A percentile compares a stretch with the other conserved stretches of the same genome.
Evolutionary conservation across 768 basidiomycete species (phyloP).

Genomic region (Amanita molliuscula): DNA sequence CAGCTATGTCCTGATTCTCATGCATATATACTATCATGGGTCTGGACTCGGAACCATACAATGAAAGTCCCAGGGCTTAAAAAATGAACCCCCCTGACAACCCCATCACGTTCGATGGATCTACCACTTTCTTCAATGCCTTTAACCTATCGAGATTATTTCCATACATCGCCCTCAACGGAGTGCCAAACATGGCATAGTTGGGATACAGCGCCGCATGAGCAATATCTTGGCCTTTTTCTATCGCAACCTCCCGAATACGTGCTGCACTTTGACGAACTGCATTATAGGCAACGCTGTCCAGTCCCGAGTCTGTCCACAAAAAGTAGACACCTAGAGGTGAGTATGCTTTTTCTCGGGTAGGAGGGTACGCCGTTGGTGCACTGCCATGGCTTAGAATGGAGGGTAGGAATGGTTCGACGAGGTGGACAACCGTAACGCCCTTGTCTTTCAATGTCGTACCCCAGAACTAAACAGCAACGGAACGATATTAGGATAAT

Average conservation of each 20-base stretch:
- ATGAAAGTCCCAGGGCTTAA: too few species aligned
- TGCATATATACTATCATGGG: too few species aligned
- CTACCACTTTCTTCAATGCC: conserved; percentile 17
- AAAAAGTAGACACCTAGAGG: conserved; percentile 19
- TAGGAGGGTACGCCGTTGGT: conserved; percentile 35
- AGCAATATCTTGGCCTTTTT: conserved; percentile 26
- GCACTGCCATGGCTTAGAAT: conserved; percentile 25
- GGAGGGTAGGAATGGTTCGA: conserved; percentile 33
- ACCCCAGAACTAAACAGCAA: background rate
- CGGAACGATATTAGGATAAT: background rate
- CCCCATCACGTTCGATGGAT: conserved; percentile 15
- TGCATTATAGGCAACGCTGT: conserved; percentile 21
- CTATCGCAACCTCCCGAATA: conserved; percentile 22
- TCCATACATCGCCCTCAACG: conserved; percentile 32
- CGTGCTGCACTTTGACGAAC: conserved; percentile 22
- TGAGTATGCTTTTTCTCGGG: conserved; percentile 12
- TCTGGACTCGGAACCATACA: too few species aligned
- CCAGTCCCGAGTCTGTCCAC: conserved; percentile 12
- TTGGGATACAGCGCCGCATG: conserved; percentile 19
- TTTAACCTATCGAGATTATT: conserved; percentile 23
- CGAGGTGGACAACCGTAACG: conserved; percentile 20
- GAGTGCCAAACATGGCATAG: conserved; percentile 36
- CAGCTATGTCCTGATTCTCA: too few species aligned
- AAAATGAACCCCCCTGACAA: conserved; percentile 14
- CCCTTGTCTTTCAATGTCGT: background rate